Conservation (phyloP, 208 protist genomes). For the Naegleria gruberi region DNA sequence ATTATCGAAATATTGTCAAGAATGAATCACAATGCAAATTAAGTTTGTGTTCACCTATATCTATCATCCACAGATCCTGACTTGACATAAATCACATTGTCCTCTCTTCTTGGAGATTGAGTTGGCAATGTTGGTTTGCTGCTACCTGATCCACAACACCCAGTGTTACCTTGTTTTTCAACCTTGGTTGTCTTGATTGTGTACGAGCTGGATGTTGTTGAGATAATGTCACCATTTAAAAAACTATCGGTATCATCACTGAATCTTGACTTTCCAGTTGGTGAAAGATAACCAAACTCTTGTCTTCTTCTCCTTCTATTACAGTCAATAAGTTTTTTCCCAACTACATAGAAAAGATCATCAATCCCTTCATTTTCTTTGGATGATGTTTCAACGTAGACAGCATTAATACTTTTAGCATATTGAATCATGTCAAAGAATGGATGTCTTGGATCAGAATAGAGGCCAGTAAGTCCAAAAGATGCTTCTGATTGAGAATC, state of each 20-base stretch:
- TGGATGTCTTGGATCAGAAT: not conserved
- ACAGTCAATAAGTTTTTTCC: not conserved
- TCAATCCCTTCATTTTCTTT: not conserved
- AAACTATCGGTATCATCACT: too few relatives aligned
- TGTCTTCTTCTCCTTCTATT: not conserved
- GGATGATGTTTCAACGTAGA: not conserved
- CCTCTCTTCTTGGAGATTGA: not conserved
- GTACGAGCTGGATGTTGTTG: not conserved
- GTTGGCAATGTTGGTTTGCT: not conserved
- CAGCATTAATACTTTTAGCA: not conserved
- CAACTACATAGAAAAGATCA: not conserved
- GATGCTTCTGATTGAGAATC: not conserved
- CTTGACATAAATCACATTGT: too few relatives aligned
- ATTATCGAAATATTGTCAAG: too few relatives aligned
- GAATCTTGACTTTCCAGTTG: not conserved
- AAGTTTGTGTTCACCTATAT: not conserved
- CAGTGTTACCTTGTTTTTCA: not conserved
- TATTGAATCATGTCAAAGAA: not conserved
- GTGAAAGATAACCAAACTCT: not conserved
- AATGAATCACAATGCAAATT: too few relatives aligned
- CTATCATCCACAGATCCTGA: not conserved
- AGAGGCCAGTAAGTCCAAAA: not conserved
- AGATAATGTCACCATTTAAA: not conserved
- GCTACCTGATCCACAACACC: not conserved
- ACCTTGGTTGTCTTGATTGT: not conserved